These are phyloP conservation scores for Naganishia vishniacii DNA, from an alignment of 768 basidiomycete genomes.

Conservation along the genomic window DNA sequence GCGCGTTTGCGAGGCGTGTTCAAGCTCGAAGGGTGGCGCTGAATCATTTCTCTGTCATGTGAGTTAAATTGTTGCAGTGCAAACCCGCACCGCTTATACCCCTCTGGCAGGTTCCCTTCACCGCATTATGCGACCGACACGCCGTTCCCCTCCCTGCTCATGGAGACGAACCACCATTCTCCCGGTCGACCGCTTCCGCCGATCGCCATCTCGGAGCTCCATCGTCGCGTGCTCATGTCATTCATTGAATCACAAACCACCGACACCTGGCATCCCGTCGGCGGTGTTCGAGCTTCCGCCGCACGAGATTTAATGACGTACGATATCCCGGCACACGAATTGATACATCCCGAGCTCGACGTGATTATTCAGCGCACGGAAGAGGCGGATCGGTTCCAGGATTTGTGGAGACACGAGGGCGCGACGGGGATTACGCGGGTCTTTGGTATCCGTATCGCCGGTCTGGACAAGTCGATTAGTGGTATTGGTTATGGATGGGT, in stretches of 20 bases:
- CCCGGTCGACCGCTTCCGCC: slow-evolving; percentile 29
- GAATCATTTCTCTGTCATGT: slow-evolving; percentile 49
- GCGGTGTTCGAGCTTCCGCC: slow-evolving; percentile 31
- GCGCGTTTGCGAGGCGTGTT: slow-evolving; percentile 38
- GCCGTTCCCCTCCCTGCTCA: slow-evolving; percentile 40
- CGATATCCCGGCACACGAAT: slow-evolving; percentile 39
- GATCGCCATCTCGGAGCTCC: slow-evolving; percentile 37
- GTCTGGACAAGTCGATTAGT: slow-evolving; percentile 16
- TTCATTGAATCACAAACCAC: slow-evolving; percentile 42
- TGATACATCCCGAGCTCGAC: slow-evolving; percentile 30
- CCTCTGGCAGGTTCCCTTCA: slow-evolving; percentile 39
- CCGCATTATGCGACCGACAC: slow-evolving; percentile 37
- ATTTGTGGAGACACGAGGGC: slow-evolving; percentile 14
- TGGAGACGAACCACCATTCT: slow-evolving; percentile 35
- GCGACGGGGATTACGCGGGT: slow-evolving; percentile 13
- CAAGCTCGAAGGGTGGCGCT: slow-evolving; percentile 39
- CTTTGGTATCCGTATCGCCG: slow-evolving; percentile 10
- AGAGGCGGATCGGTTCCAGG: slow-evolving; percentile 18
- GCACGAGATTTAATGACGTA: slow-evolving; percentile 44
- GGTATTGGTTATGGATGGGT: slow-evolving; percentile 3
- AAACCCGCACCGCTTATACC: too few relatives aligned
- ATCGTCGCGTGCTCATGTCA: slow-evolving; percentile 41
- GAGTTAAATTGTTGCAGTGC: too few relatives aligned
- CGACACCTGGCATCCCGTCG: slow-evolving; percentile 29
- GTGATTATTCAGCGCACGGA: slow-evolving; percentile 2